phyloP scores from a whole-genome alignment of 1,284 basidiomycete species.

The Neonothopanus nambi region DNA sequence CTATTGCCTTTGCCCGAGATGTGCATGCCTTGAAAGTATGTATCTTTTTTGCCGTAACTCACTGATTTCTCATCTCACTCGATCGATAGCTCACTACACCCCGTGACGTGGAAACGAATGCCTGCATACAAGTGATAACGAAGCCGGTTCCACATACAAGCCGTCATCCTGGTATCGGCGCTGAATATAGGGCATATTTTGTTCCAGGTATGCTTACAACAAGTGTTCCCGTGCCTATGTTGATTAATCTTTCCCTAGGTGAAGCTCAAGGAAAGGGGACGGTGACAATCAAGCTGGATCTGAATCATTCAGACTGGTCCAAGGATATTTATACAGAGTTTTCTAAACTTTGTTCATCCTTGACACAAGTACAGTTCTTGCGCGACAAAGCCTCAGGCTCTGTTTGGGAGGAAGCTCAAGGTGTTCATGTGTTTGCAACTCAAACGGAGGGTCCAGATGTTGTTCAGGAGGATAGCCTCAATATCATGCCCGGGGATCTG shows the following conservation, averaged over 20 bases:
- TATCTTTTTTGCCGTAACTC: not conserved
- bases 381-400: not conserved
- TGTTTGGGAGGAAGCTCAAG: not conserved
- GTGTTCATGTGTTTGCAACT: too few relatives aligned
- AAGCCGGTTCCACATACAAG: not conserved
- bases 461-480: slow-evolving; percentile 12
- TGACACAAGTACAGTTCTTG: not conserved
- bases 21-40: not conserved
- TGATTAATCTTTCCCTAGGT: slow-evolving; percentile 5
- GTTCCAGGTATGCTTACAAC: not conserved
- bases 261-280: slow-evolving; percentile 10
- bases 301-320: slow-evolving; percentile 7
- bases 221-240: not conserved
- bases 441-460: not conserved
- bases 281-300: slow-evolving; percentile 19
- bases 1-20: slow-evolving; percentile 2
- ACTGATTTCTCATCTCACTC: not conserved
- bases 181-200: not conserved
- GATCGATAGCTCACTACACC: not conserved
- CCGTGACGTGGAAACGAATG: not conserved
- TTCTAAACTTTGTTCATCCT: not conserved
- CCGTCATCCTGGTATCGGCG: not conserved
- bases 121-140: not conserved
- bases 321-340: slow-evolving; percentile 8
- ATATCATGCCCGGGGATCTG: slow-evolving; percentile 1